Evolutionary conservation across 345 rosid species (phyloP).

Genomic region (Anacardium occidentale): DNA sequence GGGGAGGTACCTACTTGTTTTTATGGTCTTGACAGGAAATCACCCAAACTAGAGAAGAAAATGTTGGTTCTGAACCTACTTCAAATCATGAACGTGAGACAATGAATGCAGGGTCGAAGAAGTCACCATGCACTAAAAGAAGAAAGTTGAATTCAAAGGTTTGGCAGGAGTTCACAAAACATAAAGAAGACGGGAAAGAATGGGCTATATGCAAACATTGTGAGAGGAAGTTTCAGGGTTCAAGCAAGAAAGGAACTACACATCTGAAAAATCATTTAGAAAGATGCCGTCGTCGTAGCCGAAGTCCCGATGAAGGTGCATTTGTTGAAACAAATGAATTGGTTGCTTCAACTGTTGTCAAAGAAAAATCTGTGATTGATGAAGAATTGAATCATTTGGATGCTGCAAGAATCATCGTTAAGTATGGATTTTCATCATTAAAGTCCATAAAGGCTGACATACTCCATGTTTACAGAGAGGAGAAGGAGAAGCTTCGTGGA

Average conservation of each 20-base stretch:
- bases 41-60: not conserved
- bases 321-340: not conserved
- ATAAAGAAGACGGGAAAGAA: not conserved
- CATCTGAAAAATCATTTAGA: not conserved
- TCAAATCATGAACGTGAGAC: not conserved
- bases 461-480: constrained; percentile 2
- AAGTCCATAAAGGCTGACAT: not conserved
- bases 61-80: not conserved
- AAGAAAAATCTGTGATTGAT: not conserved
- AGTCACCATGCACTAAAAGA: not conserved
- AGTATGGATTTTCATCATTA: not conserved
- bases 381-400: not conserved
- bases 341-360: not conserved
- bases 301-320: not conserved
- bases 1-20: not conserved
- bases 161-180: not conserved
- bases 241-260: constrained; percentile 3
- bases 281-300: too few relatives aligned
- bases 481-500: not conserved
- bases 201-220: constrained; percentile 4
- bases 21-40: not conserved
- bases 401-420: not conserved
- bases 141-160: not conserved
- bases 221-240: not conserved
- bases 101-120: not conserved